Evolutionary conservation across 495 filamentous ascomycete genomes (phyloP).

Genomic region (Aspergillus cavernicola): DNA sequence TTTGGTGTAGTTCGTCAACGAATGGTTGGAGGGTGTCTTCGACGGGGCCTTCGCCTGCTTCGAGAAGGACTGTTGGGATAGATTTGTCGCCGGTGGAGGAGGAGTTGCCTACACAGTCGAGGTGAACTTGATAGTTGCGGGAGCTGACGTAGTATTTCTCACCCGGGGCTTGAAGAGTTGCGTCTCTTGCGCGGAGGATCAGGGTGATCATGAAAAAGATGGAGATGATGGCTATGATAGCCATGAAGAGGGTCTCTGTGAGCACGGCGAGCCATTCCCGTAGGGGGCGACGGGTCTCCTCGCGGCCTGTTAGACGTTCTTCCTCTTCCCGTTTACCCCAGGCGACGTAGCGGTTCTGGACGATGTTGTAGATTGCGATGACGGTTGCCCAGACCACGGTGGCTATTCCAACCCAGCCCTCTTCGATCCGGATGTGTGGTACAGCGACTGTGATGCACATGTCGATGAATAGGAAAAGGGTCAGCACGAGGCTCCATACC

Average conservation of each 20-base stretch:
- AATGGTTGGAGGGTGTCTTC: constrained; percentile 70
- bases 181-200: constrained; percentile 71
- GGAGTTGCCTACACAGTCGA: constrained; percentile 73
- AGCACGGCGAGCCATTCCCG: constrained; percentile 83
- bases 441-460: constrained; percentile 74
- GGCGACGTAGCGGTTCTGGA: constrained; percentile 67
- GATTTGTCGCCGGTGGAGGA: constrained; percentile 35
- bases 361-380: constrained; percentile 59
- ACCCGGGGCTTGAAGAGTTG: constrained; percentile 65
- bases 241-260: constrained; percentile 64
- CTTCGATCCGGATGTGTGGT: constrained; percentile 68
- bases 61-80: constrained; percentile 70
- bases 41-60: constrained; percentile 74
- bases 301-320: constrained; percentile 84
- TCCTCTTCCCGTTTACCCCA: constrained; percentile 94
- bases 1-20: constrained; percentile 56
- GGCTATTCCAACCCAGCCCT: constrained; percentile 84
- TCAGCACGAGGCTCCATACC: constrained; percentile 60
- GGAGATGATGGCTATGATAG: constrained; percentile 58
- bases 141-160: constrained; percentile 73
- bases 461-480: constrained; percentile 72
- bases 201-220: constrained; percentile 76
- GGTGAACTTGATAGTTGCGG: constrained; percentile 77
- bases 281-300: constrained; percentile 77
- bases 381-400: constrained; percentile 73